These are phyloP conservation scores for Boletus subcaerulescens DNA, from an alignment of 768 basidiomycete species.

Conservation along the genomic window DNA sequence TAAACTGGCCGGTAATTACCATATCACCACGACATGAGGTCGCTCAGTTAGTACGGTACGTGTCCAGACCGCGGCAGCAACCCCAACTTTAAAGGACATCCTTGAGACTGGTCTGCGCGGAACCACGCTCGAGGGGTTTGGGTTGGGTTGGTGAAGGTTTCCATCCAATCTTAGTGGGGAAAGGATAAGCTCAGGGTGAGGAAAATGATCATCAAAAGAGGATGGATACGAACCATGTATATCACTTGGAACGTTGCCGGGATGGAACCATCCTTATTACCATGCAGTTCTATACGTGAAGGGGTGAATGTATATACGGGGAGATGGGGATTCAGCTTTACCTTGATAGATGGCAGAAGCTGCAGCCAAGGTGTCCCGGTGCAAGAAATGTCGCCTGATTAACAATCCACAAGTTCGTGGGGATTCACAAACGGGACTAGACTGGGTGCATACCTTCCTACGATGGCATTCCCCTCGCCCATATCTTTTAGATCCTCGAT, in stretches of 20 bases:
- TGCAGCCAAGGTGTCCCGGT: constrained; percentile 84
- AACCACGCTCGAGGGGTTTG: constrained; percentile 62
- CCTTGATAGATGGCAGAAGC: constrained; percentile 94
- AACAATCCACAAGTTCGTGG: background rate
- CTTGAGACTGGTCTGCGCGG: constrained; percentile 57
- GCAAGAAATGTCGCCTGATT: constrained; percentile 60
- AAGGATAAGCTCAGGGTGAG: background rate
- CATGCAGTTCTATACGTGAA: constrained; percentile 66
- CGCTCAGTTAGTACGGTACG: background rate
- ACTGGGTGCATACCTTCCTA: constrained; percentile 59
- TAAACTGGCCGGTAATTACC: background rate
- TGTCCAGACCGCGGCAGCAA: background rate
- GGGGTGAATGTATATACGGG: background rate
- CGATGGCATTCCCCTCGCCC: constrained; percentile 93
- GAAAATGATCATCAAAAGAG: background rate
- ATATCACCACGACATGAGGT: background rate
- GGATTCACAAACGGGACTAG: background rate
- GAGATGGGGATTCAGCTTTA: constrained; percentile 27
- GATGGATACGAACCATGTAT: constrained; percentile 65
- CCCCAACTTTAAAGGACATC: constrained; percentile 45
- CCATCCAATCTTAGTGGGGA: constrained; percentile 70
- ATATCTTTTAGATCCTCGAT: constrained; percentile 92
- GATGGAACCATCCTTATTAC: constrained; percentile 75
- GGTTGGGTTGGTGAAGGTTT: constrained; percentile 69
- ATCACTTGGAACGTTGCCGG: constrained; percentile 97